phyloP scores from a whole-genome alignment of 768 basidiomycete species.

The Neoboletus brunneissimus region DNA sequence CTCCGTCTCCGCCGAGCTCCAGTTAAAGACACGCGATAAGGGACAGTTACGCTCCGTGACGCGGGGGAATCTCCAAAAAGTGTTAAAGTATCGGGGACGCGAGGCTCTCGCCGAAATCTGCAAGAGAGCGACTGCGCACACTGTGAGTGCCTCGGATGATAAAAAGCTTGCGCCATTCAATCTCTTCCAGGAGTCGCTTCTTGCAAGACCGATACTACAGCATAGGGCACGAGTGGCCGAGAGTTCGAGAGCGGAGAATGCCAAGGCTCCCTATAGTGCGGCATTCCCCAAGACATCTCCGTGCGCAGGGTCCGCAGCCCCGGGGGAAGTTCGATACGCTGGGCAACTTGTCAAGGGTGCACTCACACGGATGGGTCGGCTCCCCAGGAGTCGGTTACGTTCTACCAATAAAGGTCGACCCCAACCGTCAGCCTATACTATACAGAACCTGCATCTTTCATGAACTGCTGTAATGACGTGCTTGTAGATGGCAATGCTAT shows the following conservation, averaged over 20 bases:
- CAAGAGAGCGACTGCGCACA: conserved; percentile 58
- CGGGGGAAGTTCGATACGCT: conserved; percentile 56
- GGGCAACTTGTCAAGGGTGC: conserved; percentile 55
- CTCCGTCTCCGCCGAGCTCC: conserved; percentile 49
- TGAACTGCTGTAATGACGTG: conserved; percentile 12
- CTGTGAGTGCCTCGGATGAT: conserved; percentile 46
- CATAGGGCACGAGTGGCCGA: conserved; percentile 41
- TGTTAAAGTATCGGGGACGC: conserved; percentile 55
- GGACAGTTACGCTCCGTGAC: conserved; percentile 60
- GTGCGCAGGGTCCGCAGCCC: conserved; percentile 54
- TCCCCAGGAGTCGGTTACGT: conserved; percentile 22
- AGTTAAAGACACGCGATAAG: conserved; percentile 35
- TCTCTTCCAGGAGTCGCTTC: conserved; percentile 53
- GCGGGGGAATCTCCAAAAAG: conserved; percentile 73
- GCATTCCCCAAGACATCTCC: conserved; percentile 23
- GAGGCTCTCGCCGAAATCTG: conserved; percentile 48
- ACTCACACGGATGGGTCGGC: conserved; percentile 36
- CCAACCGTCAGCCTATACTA: conserved; percentile 19
- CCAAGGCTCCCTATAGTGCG: conserved; percentile 20
- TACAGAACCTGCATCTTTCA: conserved; percentile 17
- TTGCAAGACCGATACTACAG: conserved; percentile 60
- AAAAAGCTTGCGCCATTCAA: conserved; percentile 5
- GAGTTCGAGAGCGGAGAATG: conserved; percentile 31
- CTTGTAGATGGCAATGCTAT: conserved; percentile 1
- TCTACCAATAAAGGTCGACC: conserved; percentile 4